Evolutionary conservation across 306 rosid genomes (phyloP).

Genomic region (Leucaena leucocephala): DNA sequence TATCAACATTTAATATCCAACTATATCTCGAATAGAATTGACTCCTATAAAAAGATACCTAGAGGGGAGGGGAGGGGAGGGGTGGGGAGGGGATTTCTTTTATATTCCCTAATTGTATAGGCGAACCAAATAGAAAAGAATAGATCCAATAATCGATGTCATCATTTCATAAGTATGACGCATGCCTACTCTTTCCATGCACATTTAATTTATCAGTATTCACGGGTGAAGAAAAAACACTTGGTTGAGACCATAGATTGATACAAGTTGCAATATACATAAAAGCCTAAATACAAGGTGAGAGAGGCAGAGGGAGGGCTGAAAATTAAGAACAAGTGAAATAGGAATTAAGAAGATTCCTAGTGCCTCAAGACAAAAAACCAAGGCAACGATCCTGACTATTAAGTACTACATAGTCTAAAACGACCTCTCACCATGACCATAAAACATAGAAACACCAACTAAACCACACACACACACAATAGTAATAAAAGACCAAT

Average conservation of each 20-base stretch:
- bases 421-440: constrained; percentile 26
- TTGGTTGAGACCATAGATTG: background rate
- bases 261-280: background rate
- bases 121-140: background rate
- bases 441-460: background rate
- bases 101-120: too few species aligned
- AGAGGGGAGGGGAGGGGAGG: too few species aligned
- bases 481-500: background rate
- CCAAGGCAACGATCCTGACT: constrained; percentile 37
- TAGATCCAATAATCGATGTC: background rate
- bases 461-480: background rate
- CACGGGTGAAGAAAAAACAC: background rate
- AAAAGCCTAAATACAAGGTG: background rate
- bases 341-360: constrained; percentile 30
- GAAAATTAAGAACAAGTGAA: constrained; percentile 18
- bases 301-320: background rate
- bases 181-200: background rate
- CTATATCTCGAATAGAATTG: too few species aligned
- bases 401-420: background rate
- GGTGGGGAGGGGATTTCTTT: too few species aligned
- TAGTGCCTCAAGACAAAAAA: constrained; percentile 47
- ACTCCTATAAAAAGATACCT: too few species aligned
- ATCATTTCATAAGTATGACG: background rate
- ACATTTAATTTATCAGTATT: background rate
- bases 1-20: too few species aligned